These are phyloP conservation scores for Aspergillus pseudoterreus DNA, from an alignment of 2,329 filamentous ascomycete species.

Conservation along the genomic window DNA sequence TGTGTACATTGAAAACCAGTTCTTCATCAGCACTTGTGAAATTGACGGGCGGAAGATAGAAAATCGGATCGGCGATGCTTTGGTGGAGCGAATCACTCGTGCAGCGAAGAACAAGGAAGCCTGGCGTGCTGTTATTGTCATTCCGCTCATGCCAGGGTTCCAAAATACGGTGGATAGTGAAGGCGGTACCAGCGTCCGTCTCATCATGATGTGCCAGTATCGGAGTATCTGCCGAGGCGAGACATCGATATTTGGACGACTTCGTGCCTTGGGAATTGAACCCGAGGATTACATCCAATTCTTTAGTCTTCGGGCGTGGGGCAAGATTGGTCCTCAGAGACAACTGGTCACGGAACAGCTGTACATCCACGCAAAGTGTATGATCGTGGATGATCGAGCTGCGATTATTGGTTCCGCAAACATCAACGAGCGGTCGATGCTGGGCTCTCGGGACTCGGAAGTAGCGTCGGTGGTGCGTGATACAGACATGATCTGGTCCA, in stretches of 20 bases:
- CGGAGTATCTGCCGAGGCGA: slow-evolving; percentile 93
- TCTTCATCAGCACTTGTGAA: slow-evolving; percentile 91
- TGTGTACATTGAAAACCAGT: slow-evolving; percentile 98
- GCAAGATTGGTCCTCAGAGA: slow-evolving; percentile 78
- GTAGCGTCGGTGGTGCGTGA: slow-evolving; percentile 86
- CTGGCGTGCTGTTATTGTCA: slow-evolving; percentile 86
- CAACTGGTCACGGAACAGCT: slow-evolving; percentile 89
- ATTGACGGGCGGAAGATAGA: slow-evolving; percentile 82
- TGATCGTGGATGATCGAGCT: slow-evolving; percentile 90
- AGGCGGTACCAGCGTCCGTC: slow-evolving; percentile 86
- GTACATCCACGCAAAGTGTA: slow-evolving; percentile 96
- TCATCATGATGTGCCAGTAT: slow-evolving; percentile 97
- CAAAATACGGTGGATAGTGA: slow-evolving; percentile 93
- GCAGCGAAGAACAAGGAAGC: slow-evolving; percentile 80
- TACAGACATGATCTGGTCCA: slow-evolving; percentile 86
- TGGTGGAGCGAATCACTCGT: slow-evolving; percentile 85
- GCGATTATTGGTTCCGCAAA: slow-evolving; percentile 96
- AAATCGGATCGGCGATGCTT: slow-evolving; percentile 89
- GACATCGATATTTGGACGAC: slow-evolving; percentile 82
- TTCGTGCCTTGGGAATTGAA: slow-evolving; percentile 76
- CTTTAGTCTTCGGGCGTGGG: slow-evolving; percentile 89
- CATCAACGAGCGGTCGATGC: slow-evolving; percentile 96
- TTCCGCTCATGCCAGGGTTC: slow-evolving; percentile 97
- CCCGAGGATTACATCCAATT: slow-evolving; percentile 95
- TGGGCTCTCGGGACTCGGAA: slow-evolving; percentile 88